Conservation (phyloP, 805 yeast genomes). For the Ogataea methylovora region DNA sequence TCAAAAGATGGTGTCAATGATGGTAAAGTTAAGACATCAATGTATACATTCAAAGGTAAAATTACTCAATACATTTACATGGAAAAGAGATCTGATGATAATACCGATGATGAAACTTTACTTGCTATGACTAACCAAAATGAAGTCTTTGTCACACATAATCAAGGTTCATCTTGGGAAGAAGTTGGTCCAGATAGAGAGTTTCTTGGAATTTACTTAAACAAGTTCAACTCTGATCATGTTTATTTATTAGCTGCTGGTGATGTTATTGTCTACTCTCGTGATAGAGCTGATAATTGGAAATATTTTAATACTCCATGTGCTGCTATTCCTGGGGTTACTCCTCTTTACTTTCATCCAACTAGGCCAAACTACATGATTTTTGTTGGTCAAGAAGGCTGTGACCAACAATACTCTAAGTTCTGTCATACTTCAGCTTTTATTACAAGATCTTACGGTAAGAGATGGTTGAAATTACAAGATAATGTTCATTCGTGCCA, state of each 20-base stretch:
- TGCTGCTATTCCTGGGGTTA: constrained; percentile 30
- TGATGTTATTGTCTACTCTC: constrained; percentile 47
- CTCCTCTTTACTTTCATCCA: constrained; percentile 60
- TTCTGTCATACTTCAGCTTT: constrained; percentile 54
- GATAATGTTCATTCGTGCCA: constrained; percentile 58
- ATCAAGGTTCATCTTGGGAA: constrained; percentile 55
- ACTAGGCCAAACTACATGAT: constrained; percentile 51
- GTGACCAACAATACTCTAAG: constrained; percentile 35
- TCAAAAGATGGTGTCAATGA: constrained; percentile 27
- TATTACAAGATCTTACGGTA: constrained; percentile 61
- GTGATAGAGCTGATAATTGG: constrained; percentile 62
- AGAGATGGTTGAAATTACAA: constrained; percentile 46
- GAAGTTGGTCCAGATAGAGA: constrained; percentile 37
- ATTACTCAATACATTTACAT: constrained; percentile 53
- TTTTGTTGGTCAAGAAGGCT: constrained; percentile 57
- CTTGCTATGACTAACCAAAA: constrained; percentile 49
- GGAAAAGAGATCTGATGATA: constrained; percentile 37
- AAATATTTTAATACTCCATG: constrained; percentile 46
- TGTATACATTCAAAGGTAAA: constrained; percentile 44
- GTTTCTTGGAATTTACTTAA: constrained; percentile 46
- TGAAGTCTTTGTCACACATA: constrained; percentile 58
- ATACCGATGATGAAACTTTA: constrained; percentile 51
- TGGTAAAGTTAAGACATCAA: constrained; percentile 34
- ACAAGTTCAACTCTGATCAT: constrained; percentile 46
- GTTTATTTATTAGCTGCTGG: constrained; percentile 44